Percentiles rank a stretch among this genome's conserved stretches.
phyloP scores from a whole-genome alignment of 352 stramenopile species.

The Phytophthora agathidicida region DNA sequence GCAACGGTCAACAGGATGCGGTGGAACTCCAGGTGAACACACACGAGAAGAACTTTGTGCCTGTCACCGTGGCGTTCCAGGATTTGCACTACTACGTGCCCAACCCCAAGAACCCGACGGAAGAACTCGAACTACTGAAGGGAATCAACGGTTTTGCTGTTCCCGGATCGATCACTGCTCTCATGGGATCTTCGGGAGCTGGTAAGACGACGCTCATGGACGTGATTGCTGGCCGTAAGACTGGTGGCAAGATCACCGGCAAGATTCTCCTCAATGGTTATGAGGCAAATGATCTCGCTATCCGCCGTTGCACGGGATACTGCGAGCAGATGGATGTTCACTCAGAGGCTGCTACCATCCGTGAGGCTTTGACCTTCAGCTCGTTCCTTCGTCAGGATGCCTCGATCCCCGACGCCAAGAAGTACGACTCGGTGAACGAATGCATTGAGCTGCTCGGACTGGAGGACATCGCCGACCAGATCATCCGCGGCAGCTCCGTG shows the following conservation, averaged over 20 bases:
- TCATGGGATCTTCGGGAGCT: constrained; percentile 20
- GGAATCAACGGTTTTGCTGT: constrained; percentile 46
- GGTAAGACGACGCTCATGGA: too few relatives aligned
- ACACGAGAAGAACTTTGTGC: constrained; percentile 16
- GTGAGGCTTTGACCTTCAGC: too few relatives aligned
- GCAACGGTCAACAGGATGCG: background rate
- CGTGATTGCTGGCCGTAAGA: constrained; percentile 18
- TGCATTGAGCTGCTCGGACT: too few relatives aligned
- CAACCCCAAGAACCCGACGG: constrained; percentile 18
- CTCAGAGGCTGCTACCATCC: constrained; percentile 21
- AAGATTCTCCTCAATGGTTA: constrained; percentile 74
- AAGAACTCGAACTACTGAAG: constrained; percentile 40
- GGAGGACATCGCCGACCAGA: too few relatives aligned
- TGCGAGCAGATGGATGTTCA: constrained; percentile 32
- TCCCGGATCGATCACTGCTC: constrained; percentile 10
- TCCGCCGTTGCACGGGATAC: too few relatives aligned
- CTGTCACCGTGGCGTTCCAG: constrained; percentile 40
- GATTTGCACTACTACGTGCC: constrained; percentile 31
- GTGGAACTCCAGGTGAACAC: constrained; percentile 1
- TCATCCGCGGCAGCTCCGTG: too few relatives aligned
- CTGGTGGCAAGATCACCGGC: constrained; percentile 9
- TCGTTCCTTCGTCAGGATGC: too few relatives aligned
- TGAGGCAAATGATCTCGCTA: constrained; percentile 23
- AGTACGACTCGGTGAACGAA: too few relatives aligned
- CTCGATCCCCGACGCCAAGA: too few relatives aligned